Base-by-base conservation (phyloP, 2,329 filamentous ascomycete species). In the Lachnellula willkommii region DNA sequence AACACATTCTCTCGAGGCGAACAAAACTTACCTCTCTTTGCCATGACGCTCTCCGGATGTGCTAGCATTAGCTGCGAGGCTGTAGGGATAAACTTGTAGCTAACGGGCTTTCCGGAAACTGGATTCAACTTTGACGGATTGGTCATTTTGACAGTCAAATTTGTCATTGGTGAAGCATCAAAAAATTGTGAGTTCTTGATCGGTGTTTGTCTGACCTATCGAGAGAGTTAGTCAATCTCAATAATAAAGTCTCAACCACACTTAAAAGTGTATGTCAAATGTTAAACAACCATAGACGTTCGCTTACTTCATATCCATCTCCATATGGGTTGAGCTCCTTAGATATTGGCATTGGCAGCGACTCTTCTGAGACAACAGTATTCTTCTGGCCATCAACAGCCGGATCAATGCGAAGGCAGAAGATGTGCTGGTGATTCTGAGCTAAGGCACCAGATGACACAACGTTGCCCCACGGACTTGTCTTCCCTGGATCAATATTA, bases 61-160 rank as follows among this genome's bases (percentile, higher is more conserved):
- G 91, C 90, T 9, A 96, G 74, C 17, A 96, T 74, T 0, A 79
- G 73, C 0, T 91, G 88, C 0, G 92, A 86, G 65, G 95, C 90
- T 26, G 90, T 77, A 68, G 88, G 92, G 43, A 95, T 89, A 4
- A 96, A 82, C 76, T 95, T 95, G 71, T 96, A 96, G 49, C 82
- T 84, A 0, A 86, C 83, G 0, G 90, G 89, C 74, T 91, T 94
- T 69, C 88, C 83, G 71, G 87, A 92, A 74, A 91, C 86, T 0
- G 88, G 86, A 71, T 96, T 90, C 20, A 92, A 66, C 69, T 86
- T 90, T 72, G 78, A 86, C 63, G 87, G 86, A 72, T 96, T 96
- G 66, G 80, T 82, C 70, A 96, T 94, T 55, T 96, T 91, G 89
- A 91, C 95, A 0, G 89, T 91, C 8, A 90, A 79, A 62, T 79